phyloP scores from a whole-genome alignment of 192 early-diverging fungal species.

The Gonapodya sp. region DNA sequence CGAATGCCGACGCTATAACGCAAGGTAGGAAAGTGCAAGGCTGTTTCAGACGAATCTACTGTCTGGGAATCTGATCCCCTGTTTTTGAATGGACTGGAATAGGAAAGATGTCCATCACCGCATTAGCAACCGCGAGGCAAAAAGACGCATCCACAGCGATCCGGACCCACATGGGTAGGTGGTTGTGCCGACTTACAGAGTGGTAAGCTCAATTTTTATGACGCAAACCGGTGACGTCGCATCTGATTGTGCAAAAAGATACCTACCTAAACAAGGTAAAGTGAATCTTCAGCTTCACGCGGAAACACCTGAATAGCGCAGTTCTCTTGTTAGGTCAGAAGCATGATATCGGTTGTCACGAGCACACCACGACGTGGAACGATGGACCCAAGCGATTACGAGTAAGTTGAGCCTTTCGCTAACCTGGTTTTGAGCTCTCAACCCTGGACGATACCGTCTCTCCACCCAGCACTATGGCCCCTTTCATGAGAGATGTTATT shows the following conservation, averaged over 20 bases:
- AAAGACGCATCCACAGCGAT: neutral
- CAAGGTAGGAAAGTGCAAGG: neutral
- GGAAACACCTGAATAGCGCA: neutral
- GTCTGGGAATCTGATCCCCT: neutral
- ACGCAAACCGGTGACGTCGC: neutral
- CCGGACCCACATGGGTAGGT: neutral
- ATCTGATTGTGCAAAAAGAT: neutral
- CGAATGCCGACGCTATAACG: neutral
- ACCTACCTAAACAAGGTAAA: neutral
- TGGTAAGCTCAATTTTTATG: neutral
- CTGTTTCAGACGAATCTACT: neutral
- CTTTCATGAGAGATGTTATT: conserved; percentile 2
- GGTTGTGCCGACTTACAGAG: neutral
- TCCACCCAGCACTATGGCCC: neutral
- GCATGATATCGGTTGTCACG: neutral
- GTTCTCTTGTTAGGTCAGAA: neutral
- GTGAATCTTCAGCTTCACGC: neutral
- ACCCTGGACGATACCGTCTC: neutral
- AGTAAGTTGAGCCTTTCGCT: neutral
- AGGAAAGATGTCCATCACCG: neutral
- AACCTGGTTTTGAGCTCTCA: neutral
- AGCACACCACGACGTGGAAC: neutral
- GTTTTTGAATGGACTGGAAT: neutral
- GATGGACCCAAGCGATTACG: conserved; percentile 3
- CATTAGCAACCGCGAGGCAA: neutral